A percentile compares a stretch with the other conserved stretches of the same genome.
Conservation (phyloP, 2,329 filamentous ascomycete species). For the Phaeosphaeriaceae sp. region DNA sequence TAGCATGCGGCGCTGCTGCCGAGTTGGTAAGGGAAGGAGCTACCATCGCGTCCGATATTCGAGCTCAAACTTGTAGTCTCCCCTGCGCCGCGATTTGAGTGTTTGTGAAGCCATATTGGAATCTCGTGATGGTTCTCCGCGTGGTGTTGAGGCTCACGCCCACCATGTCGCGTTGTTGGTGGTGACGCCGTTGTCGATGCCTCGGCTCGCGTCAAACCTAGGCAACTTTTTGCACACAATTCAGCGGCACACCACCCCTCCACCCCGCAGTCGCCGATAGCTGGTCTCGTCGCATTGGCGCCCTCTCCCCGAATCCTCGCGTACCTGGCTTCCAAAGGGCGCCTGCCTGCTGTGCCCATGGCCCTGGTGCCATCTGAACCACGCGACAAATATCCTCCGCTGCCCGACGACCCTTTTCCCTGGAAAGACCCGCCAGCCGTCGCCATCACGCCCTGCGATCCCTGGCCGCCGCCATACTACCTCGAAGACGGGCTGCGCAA, state of each 20-base stretch:
- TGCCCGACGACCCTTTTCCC: slow-evolving; percentile 44
- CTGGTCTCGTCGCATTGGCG: slow-evolving; percentile 49
- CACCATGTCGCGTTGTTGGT: neutral
- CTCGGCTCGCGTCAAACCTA: slow-evolving; percentile 9
- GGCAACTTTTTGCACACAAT: slow-evolving; percentile 3
- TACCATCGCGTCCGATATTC: slow-evolving; percentile 90
- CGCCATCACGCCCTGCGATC: slow-evolving; percentile 57
- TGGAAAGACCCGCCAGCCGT: slow-evolving; percentile 58
- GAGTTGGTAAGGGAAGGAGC: slow-evolving; percentile 1
- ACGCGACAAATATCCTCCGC: slow-evolving; percentile 40
- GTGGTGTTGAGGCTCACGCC: neutral
- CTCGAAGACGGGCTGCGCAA: slow-evolving; percentile 84
- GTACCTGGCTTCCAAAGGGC: slow-evolving; percentile 59
- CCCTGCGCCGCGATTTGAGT: slow-evolving; percentile 68
- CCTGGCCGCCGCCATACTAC: slow-evolving; percentile 77
- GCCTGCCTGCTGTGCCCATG: slow-evolving; percentile 49
- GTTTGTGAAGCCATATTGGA: slow-evolving; percentile 34
- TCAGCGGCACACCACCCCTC: slow-evolving; percentile 7
- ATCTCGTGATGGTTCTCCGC: neutral
- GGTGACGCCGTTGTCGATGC: slow-evolving; percentile 2
- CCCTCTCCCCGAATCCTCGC: slow-evolving; percentile 62
- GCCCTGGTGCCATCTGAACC: slow-evolving; percentile 49
- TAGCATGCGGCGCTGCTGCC: slow-evolving; percentile 4
- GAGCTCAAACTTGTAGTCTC: slow-evolving; percentile 79
- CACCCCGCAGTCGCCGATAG: slow-evolving; percentile 12